These are phyloP conservation scores for Mycosphaerelloides madeirae DNA, from an alignment of 2,329 filamentous ascomycete species.

Conservation along the genomic window DNA sequence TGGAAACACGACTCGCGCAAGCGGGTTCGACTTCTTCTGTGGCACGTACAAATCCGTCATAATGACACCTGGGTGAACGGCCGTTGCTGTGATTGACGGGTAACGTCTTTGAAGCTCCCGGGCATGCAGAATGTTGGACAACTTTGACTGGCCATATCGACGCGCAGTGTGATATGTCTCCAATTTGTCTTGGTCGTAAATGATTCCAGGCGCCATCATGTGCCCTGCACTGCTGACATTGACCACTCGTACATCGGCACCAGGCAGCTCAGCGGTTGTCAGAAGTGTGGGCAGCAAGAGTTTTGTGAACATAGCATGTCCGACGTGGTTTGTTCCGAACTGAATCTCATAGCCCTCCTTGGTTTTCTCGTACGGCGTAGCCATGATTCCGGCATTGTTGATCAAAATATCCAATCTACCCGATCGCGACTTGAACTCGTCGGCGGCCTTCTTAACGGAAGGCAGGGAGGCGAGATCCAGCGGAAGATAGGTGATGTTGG, in stretches of 20 bases:
- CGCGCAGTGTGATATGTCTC: conserved; percentile 29
- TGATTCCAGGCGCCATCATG: conserved; percentile 25
- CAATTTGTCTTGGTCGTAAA: conserved; percentile 35
- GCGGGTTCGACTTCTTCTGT: conserved; percentile 10
- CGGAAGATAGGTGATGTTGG: conserved; percentile 41
- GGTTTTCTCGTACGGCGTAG: conserved; percentile 27
- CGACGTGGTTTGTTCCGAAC: conserved; percentile 50
- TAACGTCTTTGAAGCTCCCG: conserved; percentile 55
- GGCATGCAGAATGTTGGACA: conserved; percentile 56
- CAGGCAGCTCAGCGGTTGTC: conserved; percentile 33
- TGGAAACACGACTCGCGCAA: conserved; percentile 8
- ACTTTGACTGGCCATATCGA: conserved; percentile 60
- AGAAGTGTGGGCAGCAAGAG: conserved; percentile 43
- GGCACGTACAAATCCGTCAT: conserved; percentile 51
- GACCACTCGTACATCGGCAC: conserved; percentile 43
- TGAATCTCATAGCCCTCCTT: conserved; percentile 48
- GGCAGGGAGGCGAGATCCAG: conserved; percentile 50
- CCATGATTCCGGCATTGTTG: conserved; percentile 19
- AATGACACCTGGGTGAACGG: conserved; percentile 61
- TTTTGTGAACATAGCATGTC: conserved; percentile 46
- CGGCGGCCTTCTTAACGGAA: conserved; percentile 46
- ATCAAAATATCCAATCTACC: conserved; percentile 34
- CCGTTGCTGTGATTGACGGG: conserved; percentile 58
- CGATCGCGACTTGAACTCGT: conserved; percentile 34
- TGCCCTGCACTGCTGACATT: conserved; percentile 37